Percentiles rank a stretch among this genome's conserved stretches.
Evolutionary conservation across 192 early-diverging fungal species (phyloP).

Genomic region (Backusella westeae): DNA sequence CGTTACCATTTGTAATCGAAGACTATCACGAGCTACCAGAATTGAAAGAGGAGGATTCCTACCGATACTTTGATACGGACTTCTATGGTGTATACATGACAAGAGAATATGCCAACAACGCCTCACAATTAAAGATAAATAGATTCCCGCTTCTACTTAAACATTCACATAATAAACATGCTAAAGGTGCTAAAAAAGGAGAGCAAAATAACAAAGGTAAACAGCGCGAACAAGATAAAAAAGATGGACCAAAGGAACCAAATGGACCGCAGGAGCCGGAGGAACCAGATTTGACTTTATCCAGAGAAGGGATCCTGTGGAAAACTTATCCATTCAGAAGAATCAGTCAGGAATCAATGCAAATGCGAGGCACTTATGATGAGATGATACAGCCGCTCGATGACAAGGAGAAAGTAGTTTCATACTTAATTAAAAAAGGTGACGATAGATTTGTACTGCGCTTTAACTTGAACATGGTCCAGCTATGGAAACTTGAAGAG

Average conservation of each 20-base stretch:
- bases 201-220: too few species aligned
- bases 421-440: neutral
- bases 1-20: neutral
- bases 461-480: neutral
- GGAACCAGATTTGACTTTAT: neutral
- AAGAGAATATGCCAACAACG: neutral
- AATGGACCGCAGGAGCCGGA: neutral
- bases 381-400: neutral
- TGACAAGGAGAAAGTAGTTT: neutral
- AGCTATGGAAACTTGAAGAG: neutral
- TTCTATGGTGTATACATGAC: neutral
- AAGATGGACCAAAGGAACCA: too few species aligned
- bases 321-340: neutral
- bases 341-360: neutral
- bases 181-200: too few species aligned
- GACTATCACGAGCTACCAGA: too few species aligned
- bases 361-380: neutral
- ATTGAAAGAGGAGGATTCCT: neutral
- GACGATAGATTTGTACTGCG: neutral
- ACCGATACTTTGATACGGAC: neutral
- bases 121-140: neutral
- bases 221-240: neutral
- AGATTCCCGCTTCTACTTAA: neutral
- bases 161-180: too few species aligned
- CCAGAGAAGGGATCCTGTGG: neutral